phyloP scores from a whole-genome alignment of 2,329 filamentous ascomycete genomes.

The Pyrenophora graminea region DNA sequence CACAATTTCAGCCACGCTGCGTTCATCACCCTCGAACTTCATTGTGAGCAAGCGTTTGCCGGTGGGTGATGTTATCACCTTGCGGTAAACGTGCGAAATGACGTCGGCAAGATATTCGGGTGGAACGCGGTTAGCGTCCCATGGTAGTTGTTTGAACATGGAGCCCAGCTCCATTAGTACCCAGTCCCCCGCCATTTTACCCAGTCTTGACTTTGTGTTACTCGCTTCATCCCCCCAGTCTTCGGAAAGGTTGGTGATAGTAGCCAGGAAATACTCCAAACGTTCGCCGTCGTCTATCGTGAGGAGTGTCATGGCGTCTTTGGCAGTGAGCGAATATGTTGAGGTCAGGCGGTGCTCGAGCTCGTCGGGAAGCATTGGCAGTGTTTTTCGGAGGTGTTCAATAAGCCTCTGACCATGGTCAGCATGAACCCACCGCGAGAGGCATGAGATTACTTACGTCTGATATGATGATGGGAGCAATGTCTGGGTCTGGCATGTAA shows the following conservation, averaged over 20 bases:
- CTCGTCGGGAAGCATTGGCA: conserved; percentile 74
- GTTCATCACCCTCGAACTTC: conserved; percentile 58
- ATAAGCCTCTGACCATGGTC: conserved; percentile 61
- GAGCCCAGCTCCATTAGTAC: conserved; percentile 58
- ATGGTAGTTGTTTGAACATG: conserved; percentile 49
- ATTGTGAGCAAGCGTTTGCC: conserved; percentile 64
- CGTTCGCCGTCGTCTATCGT: conserved; percentile 77
- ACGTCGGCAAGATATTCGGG: conserved; percentile 50
- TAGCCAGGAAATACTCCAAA: conserved; percentile 78
- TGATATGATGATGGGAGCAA: conserved; percentile 77
- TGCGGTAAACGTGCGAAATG: conserved; percentile 47
- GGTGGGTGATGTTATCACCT: conserved; percentile 57
- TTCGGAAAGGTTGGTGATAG: conserved; percentile 50
- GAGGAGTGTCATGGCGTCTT: conserved; percentile 82
- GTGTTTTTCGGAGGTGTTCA: conserved; percentile 61
- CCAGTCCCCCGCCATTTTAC: conserved; percentile 29
- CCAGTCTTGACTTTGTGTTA: conserved; percentile 26
- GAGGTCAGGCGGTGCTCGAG: conserved; percentile 63
- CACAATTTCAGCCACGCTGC: conserved; percentile 58
- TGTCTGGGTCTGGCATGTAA: conserved; percentile 97
- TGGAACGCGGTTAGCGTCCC: conserved; percentile 49
- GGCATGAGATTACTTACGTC: conserved; percentile 36
- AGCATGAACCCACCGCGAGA: conserved; percentile 3
- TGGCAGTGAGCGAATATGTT: conserved; percentile 70
- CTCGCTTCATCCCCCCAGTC: conserved; percentile 4